phyloP scores from a whole-genome alignment of 345 rosid species.

The Cardiospermum halicacabum region DNA sequence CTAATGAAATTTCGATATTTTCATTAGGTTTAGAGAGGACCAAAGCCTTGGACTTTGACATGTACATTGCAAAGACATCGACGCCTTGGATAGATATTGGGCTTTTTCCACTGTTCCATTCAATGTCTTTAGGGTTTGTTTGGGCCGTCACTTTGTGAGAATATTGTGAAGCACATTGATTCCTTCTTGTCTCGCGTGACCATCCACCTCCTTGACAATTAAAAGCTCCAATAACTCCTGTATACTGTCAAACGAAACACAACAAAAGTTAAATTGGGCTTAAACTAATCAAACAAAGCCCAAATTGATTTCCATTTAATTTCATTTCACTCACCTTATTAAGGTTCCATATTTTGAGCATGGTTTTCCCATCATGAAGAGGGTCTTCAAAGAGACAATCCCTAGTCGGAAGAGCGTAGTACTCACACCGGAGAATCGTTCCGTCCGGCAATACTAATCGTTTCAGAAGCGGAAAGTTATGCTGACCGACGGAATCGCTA shows the following conservation, averaged over 20 bases:
- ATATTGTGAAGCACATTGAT: constrained; percentile 62
- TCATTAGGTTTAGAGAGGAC: constrained; percentile 48
- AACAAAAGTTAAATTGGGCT: too few species aligned
- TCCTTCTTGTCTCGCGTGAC: constrained; percentile 73
- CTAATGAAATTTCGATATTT: constrained; percentile 48
- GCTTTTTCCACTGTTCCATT: constrained; percentile 73
- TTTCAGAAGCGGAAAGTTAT: constrained; percentile 64
- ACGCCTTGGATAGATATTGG: constrained; percentile 65
- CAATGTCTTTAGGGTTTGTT: constrained; percentile 57
- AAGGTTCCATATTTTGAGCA: constrained; percentile 98
- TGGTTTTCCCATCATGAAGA: constrained; percentile 96
- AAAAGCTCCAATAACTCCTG: constrained; percentile 81
- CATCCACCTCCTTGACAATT: constrained; percentile 99
- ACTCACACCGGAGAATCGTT: constrained; percentile 71
- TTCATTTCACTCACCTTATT: constrained; percentile 52
- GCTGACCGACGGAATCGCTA: constrained; percentile 80
- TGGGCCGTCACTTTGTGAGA: constrained; percentile 47
- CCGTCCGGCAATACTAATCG: constrained; percentile 76
- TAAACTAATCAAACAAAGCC: neutral
- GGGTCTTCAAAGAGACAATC: constrained; percentile 90
- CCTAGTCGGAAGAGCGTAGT: constrained; percentile 86
- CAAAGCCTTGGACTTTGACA: constrained; percentile 63
- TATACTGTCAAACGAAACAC: constrained; percentile 36
- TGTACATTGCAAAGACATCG: constrained; percentile 58
- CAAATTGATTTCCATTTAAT: neutral